Evolutionary conservation across 192 early-diverging fungal genomes (phyloP).

Genomic region (Dissophora globulifera): DNA sequence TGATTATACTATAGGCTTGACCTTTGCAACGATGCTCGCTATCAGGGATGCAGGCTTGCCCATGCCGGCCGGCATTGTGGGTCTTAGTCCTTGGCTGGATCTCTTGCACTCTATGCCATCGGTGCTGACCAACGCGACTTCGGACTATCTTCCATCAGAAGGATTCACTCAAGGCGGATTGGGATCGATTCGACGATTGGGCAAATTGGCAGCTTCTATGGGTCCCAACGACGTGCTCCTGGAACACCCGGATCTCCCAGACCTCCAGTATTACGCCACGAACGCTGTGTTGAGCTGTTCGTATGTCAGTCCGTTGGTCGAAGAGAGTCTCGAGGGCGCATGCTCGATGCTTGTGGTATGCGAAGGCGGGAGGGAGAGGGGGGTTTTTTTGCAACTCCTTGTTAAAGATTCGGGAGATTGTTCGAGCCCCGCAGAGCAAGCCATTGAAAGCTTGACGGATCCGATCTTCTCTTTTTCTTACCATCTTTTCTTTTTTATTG

Average conservation of each 20-base stretch:
- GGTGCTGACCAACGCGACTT: constrained; percentile 22
- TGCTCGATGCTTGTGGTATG: constrained; percentile 59
- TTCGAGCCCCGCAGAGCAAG: no score
- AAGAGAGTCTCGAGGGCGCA: constrained; percentile 46
- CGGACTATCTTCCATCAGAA: constrained; percentile 59
- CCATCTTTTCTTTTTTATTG: neutral
- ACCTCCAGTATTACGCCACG: constrained; percentile 58
- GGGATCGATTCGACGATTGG: constrained; percentile 14
- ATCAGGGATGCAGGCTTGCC: constrained; percentile 67
- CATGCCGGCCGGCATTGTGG: constrained; percentile 63
- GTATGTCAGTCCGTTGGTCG: constrained; percentile 60
- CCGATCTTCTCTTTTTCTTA: no score
- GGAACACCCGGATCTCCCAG: constrained; percentile 41
- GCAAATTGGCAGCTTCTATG: constrained; percentile 5
- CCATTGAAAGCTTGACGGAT: no score
- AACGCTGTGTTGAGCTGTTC: constrained; percentile 56
- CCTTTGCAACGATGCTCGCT: constrained; percentile 62
- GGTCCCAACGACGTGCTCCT: constrained; percentile 17
- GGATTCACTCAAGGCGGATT: constrained; percentile 38
- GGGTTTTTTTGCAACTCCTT: no score
- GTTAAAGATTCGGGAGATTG: no score
- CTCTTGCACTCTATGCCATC: constrained; percentile 61
- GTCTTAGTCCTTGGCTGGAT: constrained; percentile 72
- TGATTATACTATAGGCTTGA: constrained; percentile 40
- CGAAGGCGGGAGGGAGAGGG: no score